Evolutionary conservation across 2,329 filamentous ascomycete species (phyloP), one percentile per base, ranked within the genome.

Genomic region (Hymenotorrendiella dingleyae): DNA sequence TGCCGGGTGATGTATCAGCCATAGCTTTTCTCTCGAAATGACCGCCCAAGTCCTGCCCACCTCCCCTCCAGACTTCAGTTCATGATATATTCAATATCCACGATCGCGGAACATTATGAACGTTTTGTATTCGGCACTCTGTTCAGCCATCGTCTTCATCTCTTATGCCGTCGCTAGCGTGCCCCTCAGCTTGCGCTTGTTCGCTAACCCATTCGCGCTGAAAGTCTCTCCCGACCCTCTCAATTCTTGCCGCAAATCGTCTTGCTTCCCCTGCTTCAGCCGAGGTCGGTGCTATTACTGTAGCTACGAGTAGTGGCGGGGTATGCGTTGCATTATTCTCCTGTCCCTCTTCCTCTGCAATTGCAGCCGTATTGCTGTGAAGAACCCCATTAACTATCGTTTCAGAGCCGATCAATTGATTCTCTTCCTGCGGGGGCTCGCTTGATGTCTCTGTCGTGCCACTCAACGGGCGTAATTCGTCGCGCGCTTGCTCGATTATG

Each of bases 201-300:
- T 67, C 64, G 17, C 63, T 63, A 1, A 60, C 57, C 73, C 75
- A 79, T 46, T 72, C 69, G 20, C 63, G 62, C 56, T 81, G 78
- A 36, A 81, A 71, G 35, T 72, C 69, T 45, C 69, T 63, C 1
- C 72, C 78, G 3, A 79, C 64, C 40, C 67, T 67, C 61, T 81
- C 76, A 9, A 82, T 57, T 43, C 69, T 65, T 0, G 67, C 68
- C 0, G 72, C 72, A 1, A 75, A 74, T 34, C 71, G 67, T 8
- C 73, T 66, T 2, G 75, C 77, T 44, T 78, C 74, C 21, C 61
- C 59, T 8, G 67, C 64, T 6, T 73, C 67, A 28, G 72, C 68
- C 1, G 69, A 62, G 3, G 64, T 64, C 4, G 66, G 64, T 1
- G 75, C 74, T 4, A 79, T 69, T 1, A 81, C 73, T 8, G 78